phyloP scores from a whole-genome alignment of 225 moss, liverwort and hornwort species.

The Pleurozium schreberi region DNA sequence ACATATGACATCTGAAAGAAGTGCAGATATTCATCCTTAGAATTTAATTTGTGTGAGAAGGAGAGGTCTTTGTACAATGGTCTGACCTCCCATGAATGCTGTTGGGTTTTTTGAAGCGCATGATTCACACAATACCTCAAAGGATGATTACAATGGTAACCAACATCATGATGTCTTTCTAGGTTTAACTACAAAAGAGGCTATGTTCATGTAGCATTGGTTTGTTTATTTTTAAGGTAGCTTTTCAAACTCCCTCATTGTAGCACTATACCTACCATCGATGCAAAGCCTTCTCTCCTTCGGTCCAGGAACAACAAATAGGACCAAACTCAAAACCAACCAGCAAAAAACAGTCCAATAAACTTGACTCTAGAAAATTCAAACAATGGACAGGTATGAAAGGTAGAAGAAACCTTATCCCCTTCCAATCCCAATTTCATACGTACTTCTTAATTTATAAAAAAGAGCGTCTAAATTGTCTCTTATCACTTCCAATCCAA shows the following conservation, averaged over 20 bases:
- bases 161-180: too few species aligned
- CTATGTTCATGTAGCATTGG: background rate
- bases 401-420: background rate
- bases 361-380: background rate
- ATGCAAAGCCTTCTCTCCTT: background rate
- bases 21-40: too few species aligned
- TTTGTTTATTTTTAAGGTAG: background rate
- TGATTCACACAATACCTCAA: too few species aligned
- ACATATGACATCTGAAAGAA: too few species aligned
- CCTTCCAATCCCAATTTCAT: background rate
- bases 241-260: too few species aligned
- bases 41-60: too few species aligned
- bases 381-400: background rate
- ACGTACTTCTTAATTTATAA: background rate
- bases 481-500: background rate
- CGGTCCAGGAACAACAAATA: background rate
- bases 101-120: too few species aligned
- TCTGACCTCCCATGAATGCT: too few species aligned
- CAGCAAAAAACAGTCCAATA: background rate
- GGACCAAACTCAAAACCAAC: background rate
- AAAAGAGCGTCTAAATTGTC: background rate
- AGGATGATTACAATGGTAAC: too few species aligned
- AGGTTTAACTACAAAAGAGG: background rate
- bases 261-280: rapidly evolving
- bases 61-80: too few species aligned